Evolutionary conservation across 179 eudicot species (phyloP).

Genomic region (Patellifolia procumbens): DNA sequence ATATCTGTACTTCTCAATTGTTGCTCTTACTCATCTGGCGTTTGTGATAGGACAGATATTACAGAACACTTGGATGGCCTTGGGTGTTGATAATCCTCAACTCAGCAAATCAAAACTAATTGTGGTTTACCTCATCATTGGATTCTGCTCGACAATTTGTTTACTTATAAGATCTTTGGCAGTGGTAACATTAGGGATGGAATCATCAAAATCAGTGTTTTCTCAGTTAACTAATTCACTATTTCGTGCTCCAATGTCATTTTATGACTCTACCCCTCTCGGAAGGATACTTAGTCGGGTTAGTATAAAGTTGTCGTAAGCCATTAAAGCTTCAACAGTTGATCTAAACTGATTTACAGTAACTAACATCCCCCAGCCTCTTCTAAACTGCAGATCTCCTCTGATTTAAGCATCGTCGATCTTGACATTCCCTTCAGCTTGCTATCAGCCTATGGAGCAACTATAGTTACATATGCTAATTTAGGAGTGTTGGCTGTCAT

Average conservation of each 20-base stretch:
- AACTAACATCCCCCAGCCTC: neutral
- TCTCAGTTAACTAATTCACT: slow-evolving; percentile 60
- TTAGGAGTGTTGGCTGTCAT: slow-evolving; percentile 55
- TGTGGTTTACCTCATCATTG: too few species aligned
- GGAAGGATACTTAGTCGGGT: slow-evolving; percentile 72
- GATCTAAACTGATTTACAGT: neutral
- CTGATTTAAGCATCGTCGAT: too few species aligned
- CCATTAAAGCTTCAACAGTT: neutral
- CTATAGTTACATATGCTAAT: slow-evolving; percentile 46
- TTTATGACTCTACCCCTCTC: slow-evolving; percentile 71
- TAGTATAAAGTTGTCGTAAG: slow-evolving; percentile 11
- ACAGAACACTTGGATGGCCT: too few species aligned
- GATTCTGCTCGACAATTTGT: slow-evolving; percentile 36
- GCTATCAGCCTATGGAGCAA: slow-evolving; percentile 44
- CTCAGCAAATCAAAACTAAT: too few species aligned
- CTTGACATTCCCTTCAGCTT: slow-evolving; percentile 59
- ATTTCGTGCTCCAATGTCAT: too few species aligned
- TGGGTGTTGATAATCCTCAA: too few species aligned
- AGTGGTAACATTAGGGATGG: slow-evolving; percentile 48
- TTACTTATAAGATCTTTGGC: slow-evolving; percentile 45
- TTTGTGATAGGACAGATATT: too few species aligned
- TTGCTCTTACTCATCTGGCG: slow-evolving; percentile 38
- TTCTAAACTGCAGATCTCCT: slow-evolving; percentile 51
- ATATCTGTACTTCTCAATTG: slow-evolving; percentile 43
- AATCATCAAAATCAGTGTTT: slow-evolving; percentile 61